Evolutionary conservation across 805 yeast genomes (phyloP), one percentile per base, ranked within the genome.

Genomic region (Metschnikowia cubensis): DNA sequence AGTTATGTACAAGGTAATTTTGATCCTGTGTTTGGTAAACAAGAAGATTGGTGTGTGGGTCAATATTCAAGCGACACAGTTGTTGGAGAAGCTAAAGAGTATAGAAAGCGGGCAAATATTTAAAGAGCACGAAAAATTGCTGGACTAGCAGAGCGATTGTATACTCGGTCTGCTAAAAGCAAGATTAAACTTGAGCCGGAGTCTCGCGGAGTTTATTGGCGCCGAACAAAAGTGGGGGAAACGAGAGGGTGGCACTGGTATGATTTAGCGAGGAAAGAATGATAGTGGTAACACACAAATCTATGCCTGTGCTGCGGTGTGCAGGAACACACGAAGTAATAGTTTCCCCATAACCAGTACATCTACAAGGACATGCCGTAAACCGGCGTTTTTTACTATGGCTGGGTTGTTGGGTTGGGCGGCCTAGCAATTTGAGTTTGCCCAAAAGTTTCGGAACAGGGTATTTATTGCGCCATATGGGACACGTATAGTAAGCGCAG

Each of bases 1-100:
- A 67, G 50, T 29, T 53, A 53, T 69, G 52, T 51, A 54, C 57
- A 52, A 51, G 55, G 39, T 14, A 10, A n/a, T 20, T 41, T 33
- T 15, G 18, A 20, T 22, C 20, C 21, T 42, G 32, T 32, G 22
- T 42, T 14, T 15, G 7, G 20, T 31, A 14, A 42, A 42, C 36
- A 21, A 21, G 29, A 22, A n/a, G 8, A 17, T 41, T 13, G 20
- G 25, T 35, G 18, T 21, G 35, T 18, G 25, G 18, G 31, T 41
- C 13, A 15, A 6, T 8, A 20, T 36, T 36, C 25, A 13, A 18
- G 29, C 20, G 25, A 7, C 15, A 14, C 22, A 21, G 35, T 41
- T 4, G 44, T 31, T 20, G 34, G 33, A 21, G 18, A 7, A n/a
- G 17, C 21, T 31, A 21, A 31, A 17, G 29, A 14, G 15, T 17